These are phyloP conservation scores for Zelopaecilomyces penicillatus DNA, from an alignment of 2,329 filamentous ascomycete genomes.

Conservation along the genomic window DNA sequence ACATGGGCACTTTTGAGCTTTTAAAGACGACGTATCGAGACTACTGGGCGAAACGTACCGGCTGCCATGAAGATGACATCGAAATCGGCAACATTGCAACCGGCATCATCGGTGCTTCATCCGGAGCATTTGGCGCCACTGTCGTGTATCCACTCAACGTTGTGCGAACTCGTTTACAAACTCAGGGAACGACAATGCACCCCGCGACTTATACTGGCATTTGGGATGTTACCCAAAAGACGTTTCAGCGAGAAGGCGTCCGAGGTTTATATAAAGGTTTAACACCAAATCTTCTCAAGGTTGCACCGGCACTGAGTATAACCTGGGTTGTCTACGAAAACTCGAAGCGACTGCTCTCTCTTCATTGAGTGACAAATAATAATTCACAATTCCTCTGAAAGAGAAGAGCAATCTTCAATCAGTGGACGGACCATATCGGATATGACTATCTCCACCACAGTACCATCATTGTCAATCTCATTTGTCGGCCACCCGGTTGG, in stretches of 20 bases:
- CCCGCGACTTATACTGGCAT: conserved; percentile 86
- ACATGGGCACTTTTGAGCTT: conserved; percentile 91
- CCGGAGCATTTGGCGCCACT: conserved; percentile 85
- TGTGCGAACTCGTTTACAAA: conserved; percentile 82
- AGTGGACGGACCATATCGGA: too few relatives aligned
- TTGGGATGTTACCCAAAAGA: conserved; percentile 78
- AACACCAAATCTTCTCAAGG: conserved; percentile 91
- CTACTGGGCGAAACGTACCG: conserved; percentile 59
- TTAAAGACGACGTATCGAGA: conserved; percentile 67
- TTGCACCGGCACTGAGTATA: conserved; percentile 91
- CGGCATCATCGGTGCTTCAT: conserved; percentile 81
- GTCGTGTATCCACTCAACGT: conserved; percentile 94
- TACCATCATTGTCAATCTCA: conserved; percentile 8
- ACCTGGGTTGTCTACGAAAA: conserved; percentile 93
- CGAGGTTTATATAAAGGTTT: conserved; percentile 89
- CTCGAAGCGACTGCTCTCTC: conserved; percentile 61
- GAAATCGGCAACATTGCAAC: conserved; percentile 74
- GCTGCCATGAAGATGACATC: conserved; percentile 76
- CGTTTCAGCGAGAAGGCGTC: conserved; percentile 71
- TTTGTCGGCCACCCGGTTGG: neutral
- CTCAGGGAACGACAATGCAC: conserved; percentile 88
- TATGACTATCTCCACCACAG: too few relatives aligned
- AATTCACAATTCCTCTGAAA: too few relatives aligned
- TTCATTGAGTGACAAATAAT: conserved; percentile 27
- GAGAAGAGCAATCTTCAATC: too few relatives aligned